Evolutionary conservation across 768 basidiomycete genomes (phyloP).

Genomic region (Boletellus ananiceps): DNA sequence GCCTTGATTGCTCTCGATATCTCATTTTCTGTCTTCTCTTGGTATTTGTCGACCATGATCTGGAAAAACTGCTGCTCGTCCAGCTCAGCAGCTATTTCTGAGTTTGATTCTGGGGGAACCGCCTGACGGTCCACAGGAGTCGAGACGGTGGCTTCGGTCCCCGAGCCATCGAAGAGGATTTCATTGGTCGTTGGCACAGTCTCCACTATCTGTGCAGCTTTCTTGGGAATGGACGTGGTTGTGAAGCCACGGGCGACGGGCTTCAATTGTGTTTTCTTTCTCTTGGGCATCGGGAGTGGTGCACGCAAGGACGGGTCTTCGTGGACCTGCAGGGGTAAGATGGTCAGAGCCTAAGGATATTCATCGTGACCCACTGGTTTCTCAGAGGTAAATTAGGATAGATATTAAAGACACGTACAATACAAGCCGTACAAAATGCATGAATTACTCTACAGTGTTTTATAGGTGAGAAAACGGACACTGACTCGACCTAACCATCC

Average conservation of each 20-base stretch:
- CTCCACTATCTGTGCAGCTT: slow-evolving; percentile 37
- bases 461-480: slow-evolving; percentile 10
- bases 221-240: slow-evolving; percentile 81
- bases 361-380: no score
- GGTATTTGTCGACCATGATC: slow-evolving; percentile 70
- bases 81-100: slow-evolving; percentile 34
- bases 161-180: neutral
- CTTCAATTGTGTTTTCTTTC: slow-evolving; percentile 80
- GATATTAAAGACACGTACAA: slow-evolving; percentile 29
- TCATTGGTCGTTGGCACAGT: slow-evolving; percentile 14
- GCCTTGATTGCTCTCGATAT: slow-evolving; percentile 71
- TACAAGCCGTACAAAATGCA: slow-evolving; percentile 28
- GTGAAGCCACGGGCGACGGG: slow-evolving; percentile 73
- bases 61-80: slow-evolving; percentile 60
- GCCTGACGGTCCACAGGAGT: slow-evolving; percentile 2
- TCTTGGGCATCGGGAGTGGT: slow-evolving; percentile 58
- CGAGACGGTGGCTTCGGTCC: slow-evolving; percentile 6
- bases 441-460: slow-evolving; percentile 31
- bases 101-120: slow-evolving; percentile 16
- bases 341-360: no score
- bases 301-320: neutral
- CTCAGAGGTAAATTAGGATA: slow-evolving; percentile 6
- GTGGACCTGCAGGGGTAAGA: no score
- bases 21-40: slow-evolving; percentile 88
- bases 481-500: slow-evolving; percentile 24